Conservation (phyloP, 2,329 filamentous ascomycete genomes). For the Calonectria montana region DNA sequence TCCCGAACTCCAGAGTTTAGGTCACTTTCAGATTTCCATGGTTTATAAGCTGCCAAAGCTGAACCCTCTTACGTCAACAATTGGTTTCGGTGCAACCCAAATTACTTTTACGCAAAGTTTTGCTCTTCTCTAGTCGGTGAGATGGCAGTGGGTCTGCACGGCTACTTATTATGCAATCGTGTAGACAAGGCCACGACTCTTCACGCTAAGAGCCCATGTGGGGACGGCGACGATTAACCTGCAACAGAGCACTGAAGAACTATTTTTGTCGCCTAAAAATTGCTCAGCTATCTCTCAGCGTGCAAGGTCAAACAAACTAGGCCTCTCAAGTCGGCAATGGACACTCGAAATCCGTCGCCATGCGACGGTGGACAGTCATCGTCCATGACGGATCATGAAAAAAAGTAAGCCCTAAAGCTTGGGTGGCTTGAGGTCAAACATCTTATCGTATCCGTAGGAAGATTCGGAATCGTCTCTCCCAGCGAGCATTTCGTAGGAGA, state of each 20-base stretch:
- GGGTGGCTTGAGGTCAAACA: not conserved
- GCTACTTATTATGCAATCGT: not conserved
- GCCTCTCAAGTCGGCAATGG: not conserved
- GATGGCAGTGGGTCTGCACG: not conserved
- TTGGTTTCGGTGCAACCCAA: not conserved
- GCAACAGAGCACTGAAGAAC: not conserved
- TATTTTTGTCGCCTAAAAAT: not conserved
- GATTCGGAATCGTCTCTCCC: slow-evolving; percentile 47
- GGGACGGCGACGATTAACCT: not conserved
- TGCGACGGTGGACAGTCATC: not conserved
- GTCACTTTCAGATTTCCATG: not conserved
- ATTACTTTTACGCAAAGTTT: not conserved
- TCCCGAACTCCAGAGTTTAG: not conserved
- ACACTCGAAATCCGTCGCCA: not conserved
- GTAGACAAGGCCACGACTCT: not conserved
- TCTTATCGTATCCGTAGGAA: slow-evolving; percentile 33
- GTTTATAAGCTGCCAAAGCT: not conserved
- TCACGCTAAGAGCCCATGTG: not conserved
- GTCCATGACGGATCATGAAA: not conserved
- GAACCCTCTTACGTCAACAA: not conserved
- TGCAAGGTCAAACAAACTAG: not conserved
- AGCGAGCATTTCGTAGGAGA: slow-evolving; percentile 46
- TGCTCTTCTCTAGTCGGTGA: not conserved
- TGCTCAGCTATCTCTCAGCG: not conserved
- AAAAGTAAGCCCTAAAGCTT: not conserved